Evolutionary conservation across 805 yeast genomes (phyloP).

Genomic region (Candida cerambycidarum): DNA sequence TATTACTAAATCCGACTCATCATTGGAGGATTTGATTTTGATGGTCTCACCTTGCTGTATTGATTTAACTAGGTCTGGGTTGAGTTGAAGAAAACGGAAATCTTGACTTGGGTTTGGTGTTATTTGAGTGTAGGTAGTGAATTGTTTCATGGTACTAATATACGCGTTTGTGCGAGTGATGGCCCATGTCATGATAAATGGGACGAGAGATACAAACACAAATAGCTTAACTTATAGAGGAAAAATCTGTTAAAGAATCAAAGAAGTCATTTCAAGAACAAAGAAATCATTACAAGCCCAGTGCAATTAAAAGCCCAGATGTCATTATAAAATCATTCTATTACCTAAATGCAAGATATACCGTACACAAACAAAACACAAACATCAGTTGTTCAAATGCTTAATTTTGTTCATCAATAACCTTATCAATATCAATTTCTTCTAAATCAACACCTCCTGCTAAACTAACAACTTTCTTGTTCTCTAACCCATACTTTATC

Average conservation of each 20-base stretch:
- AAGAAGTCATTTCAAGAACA: too few species aligned
- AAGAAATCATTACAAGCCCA: too few species aligned
- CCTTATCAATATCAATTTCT: conserved; percentile 71
- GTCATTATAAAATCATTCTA: conserved; percentile 1
- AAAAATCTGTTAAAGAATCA: too few species aligned
- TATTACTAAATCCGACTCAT: conserved; percentile 46
- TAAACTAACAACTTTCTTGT: conserved; percentile 51
- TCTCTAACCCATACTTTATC: conserved; percentile 53
- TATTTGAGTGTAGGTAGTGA: conserved; percentile 7
- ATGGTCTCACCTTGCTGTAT: conserved; percentile 31
- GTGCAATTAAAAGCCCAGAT: too few species aligned
- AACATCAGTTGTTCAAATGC: not conserved
- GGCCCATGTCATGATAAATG: too few species aligned
- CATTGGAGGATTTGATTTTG: conserved; percentile 35
- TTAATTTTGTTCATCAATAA: conserved; percentile 65
- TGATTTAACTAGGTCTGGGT: conserved; percentile 46
- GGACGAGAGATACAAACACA: too few species aligned
- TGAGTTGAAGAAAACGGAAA: conserved; percentile 53
- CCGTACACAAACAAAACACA: too few species aligned
- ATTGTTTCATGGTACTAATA: conserved; percentile 1
- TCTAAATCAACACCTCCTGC: conserved; percentile 64
- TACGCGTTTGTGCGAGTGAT: too few species aligned
- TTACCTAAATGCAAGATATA: not conserved
- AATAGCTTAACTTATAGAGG: too few species aligned
- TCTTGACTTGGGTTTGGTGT: conserved; percentile 17